A percentile compares a stretch with the other conserved stretches of the same genome.
Conservation (phyloP, 2,329 filamentous ascomycete species). For the Colletotrichum cereale region DNA sequence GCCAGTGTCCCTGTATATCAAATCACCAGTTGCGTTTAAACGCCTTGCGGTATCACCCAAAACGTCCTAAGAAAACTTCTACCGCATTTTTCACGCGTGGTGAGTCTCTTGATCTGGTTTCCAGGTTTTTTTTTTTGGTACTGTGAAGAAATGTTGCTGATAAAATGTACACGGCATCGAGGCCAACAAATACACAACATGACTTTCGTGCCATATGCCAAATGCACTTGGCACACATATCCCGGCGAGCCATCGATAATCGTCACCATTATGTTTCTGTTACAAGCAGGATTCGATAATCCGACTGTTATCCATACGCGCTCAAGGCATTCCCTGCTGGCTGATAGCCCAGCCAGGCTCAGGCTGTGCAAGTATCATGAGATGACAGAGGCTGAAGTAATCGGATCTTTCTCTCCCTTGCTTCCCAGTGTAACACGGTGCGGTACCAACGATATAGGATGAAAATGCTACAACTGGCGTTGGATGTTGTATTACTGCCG, state of each 20-base stretch:
- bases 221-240: background rate
- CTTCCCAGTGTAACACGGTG: background rate
- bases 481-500: background rate
- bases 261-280: background rate
- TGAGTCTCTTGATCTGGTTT: too few species aligned
- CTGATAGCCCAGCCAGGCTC: background rate
- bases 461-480: conserved; percentile 20
- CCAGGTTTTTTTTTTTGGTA: too few species aligned
- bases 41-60: too few species aligned
- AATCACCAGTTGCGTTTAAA: background rate
- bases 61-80: too few species aligned
- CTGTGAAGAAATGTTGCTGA: background rate
- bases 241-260: background rate
- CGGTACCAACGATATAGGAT: conserved; percentile 1
- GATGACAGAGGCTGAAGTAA: conserved; percentile 23
- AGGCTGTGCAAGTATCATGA: conserved; percentile 6
- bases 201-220: background rate
- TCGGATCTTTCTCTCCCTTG: conserved; percentile 2
- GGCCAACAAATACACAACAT: background rate
- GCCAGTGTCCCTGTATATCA: background rate
- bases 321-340: conserved; percentile 1
- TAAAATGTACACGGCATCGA: background rate
- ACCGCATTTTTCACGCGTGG: too few species aligned
- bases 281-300: too few species aligned
- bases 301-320: background rate